phyloP scores from a whole-genome alignment of 1,284 basidiomycete species.

The Cutaneotrichosporon cutaneum region DNA sequence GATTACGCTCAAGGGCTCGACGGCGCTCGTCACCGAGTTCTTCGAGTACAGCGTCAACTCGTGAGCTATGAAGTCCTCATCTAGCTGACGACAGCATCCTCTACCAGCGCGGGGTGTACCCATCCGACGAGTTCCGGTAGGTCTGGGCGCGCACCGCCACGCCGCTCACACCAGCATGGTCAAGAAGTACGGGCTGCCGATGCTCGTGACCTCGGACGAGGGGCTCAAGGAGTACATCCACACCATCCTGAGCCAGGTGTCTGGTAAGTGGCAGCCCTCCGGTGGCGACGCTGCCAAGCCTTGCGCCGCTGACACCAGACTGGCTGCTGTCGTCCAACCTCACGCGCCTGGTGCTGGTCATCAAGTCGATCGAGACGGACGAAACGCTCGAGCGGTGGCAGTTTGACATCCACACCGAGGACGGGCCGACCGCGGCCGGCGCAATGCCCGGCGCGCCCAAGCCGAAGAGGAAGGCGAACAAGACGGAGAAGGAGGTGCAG shows the following conservation, averaged over 20 bases:
- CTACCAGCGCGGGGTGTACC: constrained; percentile 96
- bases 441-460: constrained; percentile 20
- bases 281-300: no score
- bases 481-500: constrained; percentile 86
- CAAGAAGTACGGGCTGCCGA: constrained; percentile 96
- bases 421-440: constrained; percentile 26
- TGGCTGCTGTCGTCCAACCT: constrained; percentile 90
- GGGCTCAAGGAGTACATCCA: constrained; percentile 88
- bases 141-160: constrained; percentile 4
- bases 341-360: constrained; percentile 89
- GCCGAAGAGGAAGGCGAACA: constrained; percentile 28
- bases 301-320: constrained; percentile 60
- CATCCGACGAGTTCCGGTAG: constrained; percentile 83
- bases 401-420: constrained; percentile 83
- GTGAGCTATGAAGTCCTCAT: constrained; percentile 53
- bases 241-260: constrained; percentile 85
- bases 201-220: constrained; percentile 90
- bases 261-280: constrained; percentile 62
- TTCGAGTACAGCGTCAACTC: constrained; percentile 97
- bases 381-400: constrained; percentile 96
- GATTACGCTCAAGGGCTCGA: constrained; percentile 94
- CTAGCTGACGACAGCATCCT: constrained; percentile 67
- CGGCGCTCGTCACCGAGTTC: constrained; percentile 94
- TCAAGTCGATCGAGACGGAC: constrained; percentile 90
- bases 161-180: constrained; percentile 69